These are phyloP conservation scores for Phytophthora sansomeana DNA, from an alignment of 352 stramenopile genomes.

Conservation along the genomic window DNA sequence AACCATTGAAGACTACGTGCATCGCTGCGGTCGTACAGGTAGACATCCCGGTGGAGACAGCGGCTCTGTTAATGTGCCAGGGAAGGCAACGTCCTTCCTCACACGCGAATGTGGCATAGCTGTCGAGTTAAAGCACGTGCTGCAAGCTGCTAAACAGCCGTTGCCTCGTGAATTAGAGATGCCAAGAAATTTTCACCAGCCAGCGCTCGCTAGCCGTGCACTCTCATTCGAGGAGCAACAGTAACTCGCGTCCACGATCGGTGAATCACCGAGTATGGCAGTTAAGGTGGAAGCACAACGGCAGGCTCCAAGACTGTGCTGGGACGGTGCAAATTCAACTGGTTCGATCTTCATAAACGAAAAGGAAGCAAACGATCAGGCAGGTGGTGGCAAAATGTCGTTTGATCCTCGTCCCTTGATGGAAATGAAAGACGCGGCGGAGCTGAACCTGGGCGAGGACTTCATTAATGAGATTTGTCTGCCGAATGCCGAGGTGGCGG, in stretches of 20 bases:
- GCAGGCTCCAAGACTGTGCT: background rate
- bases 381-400: conserved; percentile 42
- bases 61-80: conserved; percentile 34
- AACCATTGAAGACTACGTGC: conserved; percentile 93
- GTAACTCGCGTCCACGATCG: background rate
- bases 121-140: conserved; percentile 55
- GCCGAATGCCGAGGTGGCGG: conserved; percentile 85
- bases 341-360: background rate
- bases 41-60: conserved; percentile 30
- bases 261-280: background rate
- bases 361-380: background rate
- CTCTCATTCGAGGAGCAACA: background rate
- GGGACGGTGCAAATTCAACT: conserved; percentile 26
- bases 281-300: background rate
- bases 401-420: conserved; percentile 73
- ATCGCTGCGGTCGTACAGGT: conserved; percentile 88
- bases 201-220: conserved; percentile 5
- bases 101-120: conserved; percentile 65
- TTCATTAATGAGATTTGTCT: conserved; percentile 84
- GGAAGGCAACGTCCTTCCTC: conserved; percentile 61
- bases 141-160: conserved; percentile 50
- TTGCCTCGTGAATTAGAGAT: conserved; percentile 60
- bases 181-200: conserved; percentile 44
- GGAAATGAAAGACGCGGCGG: conserved; percentile 84
- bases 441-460: conserved; percentile 84